Conservation (phyloP, 2,329 filamentous ascomycete genomes). For the Aspergillus ustus region DNA sequence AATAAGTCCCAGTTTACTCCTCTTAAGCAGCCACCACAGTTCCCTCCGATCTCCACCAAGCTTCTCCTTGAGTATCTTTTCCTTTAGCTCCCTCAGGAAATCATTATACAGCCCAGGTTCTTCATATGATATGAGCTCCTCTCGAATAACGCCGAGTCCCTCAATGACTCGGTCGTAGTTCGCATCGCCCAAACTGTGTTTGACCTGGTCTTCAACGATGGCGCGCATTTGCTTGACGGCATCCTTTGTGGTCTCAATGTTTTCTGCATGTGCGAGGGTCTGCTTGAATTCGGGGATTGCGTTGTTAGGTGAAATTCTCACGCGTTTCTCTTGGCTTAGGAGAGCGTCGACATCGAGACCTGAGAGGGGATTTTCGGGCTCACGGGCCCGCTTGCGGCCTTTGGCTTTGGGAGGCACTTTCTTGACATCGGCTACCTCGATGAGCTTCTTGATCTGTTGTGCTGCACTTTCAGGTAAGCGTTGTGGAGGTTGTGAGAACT, state of each 20-base stretch:
- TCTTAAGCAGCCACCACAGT: conserved; percentile 78
- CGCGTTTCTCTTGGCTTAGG: conserved; percentile 62
- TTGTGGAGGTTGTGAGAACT: conserved; percentile 73
- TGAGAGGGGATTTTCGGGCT: conserved; percentile 80
- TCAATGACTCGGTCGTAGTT: conserved; percentile 78
- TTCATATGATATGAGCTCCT: conserved; percentile 76
- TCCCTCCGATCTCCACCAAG: conserved; percentile 78
- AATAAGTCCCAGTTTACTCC: conserved; percentile 73
- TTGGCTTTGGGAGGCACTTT: conserved; percentile 83
- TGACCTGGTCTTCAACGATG: conserved; percentile 72
- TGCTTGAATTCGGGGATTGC: conserved; percentile 91
- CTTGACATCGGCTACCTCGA: conserved; percentile 77
- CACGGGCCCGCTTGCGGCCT: conserved; percentile 69
- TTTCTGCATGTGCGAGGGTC: conserved; percentile 65
- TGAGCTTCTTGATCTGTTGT: conserved; percentile 65
- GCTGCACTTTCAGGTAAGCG: conserved; percentile 66
- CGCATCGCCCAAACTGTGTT: conserved; percentile 73
- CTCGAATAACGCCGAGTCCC: conserved; percentile 75
- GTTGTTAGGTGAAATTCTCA: conserved; percentile 68
- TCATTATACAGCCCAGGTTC: conserved; percentile 77
- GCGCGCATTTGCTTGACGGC: conserved; percentile 74
- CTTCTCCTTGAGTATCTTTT: conserved; percentile 68
- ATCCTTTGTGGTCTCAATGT: conserved; percentile 66
- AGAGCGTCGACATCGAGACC: conserved; percentile 85
- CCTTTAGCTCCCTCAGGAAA: conserved; percentile 73